Conservation (phyloP, 164 flowering plant genomes). For the Pachysandra terminalis region DNA sequence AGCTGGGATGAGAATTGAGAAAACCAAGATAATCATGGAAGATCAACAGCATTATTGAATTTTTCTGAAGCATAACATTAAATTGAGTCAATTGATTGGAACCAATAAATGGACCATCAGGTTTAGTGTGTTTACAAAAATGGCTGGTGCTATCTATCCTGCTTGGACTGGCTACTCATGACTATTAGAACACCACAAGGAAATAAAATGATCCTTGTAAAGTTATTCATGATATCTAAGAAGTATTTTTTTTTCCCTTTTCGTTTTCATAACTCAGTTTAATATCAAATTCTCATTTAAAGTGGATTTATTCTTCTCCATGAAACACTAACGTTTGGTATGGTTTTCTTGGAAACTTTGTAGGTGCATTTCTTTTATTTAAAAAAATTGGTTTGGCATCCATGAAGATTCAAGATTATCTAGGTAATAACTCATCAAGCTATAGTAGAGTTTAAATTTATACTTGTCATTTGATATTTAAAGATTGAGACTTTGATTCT, state of each 20-base stretch:
- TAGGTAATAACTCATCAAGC: slow-evolving; percentile 34
- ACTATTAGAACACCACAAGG: not conserved
- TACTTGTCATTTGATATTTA: not conserved
- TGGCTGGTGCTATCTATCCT: not conserved
- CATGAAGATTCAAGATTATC: slow-evolving; percentile 38
- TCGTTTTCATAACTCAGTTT: not conserved
- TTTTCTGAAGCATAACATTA: not conserved
- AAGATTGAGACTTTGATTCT: slow-evolving; percentile 6
- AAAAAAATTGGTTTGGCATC: slow-evolving; percentile 44
- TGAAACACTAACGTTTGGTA: slow-evolving; percentile 1
- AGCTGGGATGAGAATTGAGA: not conserved
- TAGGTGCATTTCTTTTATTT: slow-evolving; percentile 46
- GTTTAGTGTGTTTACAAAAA: not conserved
- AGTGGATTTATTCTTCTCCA: not conserved
- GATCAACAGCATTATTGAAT: not conserved
- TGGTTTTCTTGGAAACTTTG: slow-evolving; percentile 5
- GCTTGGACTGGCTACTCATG: slow-evolving; percentile 1
- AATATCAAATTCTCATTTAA: not conserved
- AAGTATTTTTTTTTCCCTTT: too few species aligned
- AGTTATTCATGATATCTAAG: not conserved
- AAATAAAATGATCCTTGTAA: not conserved
- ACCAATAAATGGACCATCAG: not conserved
- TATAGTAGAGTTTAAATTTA: not conserved
- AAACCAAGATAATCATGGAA: too few species aligned
- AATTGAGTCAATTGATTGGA: not conserved